Conservation (phyloP, 1,284 basidiomycete species). For the Pseudozyma sp. region DNA sequence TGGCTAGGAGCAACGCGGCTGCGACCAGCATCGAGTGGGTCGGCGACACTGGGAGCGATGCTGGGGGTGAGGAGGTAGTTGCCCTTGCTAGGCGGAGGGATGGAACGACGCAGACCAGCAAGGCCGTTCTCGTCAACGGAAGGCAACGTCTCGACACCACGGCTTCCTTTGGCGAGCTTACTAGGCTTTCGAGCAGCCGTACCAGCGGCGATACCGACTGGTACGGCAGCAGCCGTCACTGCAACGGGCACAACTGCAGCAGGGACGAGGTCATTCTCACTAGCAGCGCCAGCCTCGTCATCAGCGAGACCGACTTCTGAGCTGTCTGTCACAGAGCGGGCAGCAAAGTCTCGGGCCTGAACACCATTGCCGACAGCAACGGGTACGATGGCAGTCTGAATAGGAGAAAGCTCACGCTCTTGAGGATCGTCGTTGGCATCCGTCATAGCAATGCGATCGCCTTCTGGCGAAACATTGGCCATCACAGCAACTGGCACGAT, state of each 20-base stretch:
- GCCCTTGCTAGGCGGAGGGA: slow-evolving; percentile 25
- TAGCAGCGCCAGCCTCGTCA: slow-evolving; percentile 23
- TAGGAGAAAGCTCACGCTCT: not conserved
- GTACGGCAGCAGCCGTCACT: slow-evolving; percentile 8
- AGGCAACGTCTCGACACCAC: slow-evolving; percentile 36
- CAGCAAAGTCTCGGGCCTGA: slow-evolving; percentile 28
- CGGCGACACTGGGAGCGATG: slow-evolving; percentile 50
- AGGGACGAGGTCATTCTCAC: slow-evolving; percentile 16
- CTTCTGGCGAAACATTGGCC: slow-evolving; percentile 5
- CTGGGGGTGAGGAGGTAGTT: slow-evolving; percentile 50
- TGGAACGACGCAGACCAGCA: slow-evolving; percentile 22
- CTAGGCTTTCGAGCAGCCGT: slow-evolving; percentile 12
- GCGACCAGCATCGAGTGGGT: slow-evolving; percentile 38
- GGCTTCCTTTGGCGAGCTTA: slow-evolving; percentile 36
- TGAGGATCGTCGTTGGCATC: slow-evolving; percentile 3
- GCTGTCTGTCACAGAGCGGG: slow-evolving; percentile 20
- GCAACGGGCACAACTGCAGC: slow-evolving; percentile 24
- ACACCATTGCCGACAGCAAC: slow-evolving; percentile 3
- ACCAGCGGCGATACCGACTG: slow-evolving; percentile 8
- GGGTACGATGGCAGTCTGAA: slow-evolving; percentile 13
- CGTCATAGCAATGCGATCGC: slow-evolving; percentile 1
- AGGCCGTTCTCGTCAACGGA: slow-evolving; percentile 29
- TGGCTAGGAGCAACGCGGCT: slow-evolving; percentile 5
- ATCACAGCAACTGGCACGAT: slow-evolving; percentile 11
- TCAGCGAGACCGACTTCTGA: slow-evolving; percentile 26